Evolutionary conservation across 768 basidiomycete species (phyloP), one percentile per base, ranked within the genome.

Genomic region (Pleurotus tuber-regium): DNA sequence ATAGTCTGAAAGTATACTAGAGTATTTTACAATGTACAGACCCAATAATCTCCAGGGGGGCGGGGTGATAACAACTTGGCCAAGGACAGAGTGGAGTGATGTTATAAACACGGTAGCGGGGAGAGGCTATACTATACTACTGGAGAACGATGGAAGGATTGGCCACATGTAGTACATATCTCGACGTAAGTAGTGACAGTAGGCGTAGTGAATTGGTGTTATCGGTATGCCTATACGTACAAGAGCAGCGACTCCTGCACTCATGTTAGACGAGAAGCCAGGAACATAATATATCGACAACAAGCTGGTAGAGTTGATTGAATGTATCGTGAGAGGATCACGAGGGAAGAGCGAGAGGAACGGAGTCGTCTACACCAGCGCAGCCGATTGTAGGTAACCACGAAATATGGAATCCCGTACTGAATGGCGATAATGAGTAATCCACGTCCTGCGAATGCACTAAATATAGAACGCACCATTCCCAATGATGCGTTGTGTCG

Each of bases 401-500:
- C 86, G 74, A 73, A 87, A 86, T 53, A 87, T 87, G 29, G 86
- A 86, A 60, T 87, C 86, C 23, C 84, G 83, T 6, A 87, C 85
- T 87, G 42, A 3, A 57, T 40, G 26, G 59, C 28, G 51, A 38
- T 30, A 24, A 18, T 61, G 18, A 59, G 51, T 57, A 41, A 60
- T 49, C 39, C 55, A 16, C 55, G 48, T 26, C 43, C 30, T 31
- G 18, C 43, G 19, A 39, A 43, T 25, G n/a, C 28, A 51, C 11
- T 28, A 29, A 23, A 42, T 29, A 53, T 23, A 43, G 29, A 24
- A 66, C 80, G 25, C 57, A 89, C 89, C 89, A 57, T 89, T 90
- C 56, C 82, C 81, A 62, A 92, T 92, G 52, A 92, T 89, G 49
- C 82, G 78, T 59, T 90, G 89, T 0, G 89, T 92, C 4, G 90